Percentiles rank a stretch among this genome's conserved stretches.
Evolutionary conservation across 441 rosid genomes (phyloP).

Genomic region (Eutrema salsugineum): DNA sequence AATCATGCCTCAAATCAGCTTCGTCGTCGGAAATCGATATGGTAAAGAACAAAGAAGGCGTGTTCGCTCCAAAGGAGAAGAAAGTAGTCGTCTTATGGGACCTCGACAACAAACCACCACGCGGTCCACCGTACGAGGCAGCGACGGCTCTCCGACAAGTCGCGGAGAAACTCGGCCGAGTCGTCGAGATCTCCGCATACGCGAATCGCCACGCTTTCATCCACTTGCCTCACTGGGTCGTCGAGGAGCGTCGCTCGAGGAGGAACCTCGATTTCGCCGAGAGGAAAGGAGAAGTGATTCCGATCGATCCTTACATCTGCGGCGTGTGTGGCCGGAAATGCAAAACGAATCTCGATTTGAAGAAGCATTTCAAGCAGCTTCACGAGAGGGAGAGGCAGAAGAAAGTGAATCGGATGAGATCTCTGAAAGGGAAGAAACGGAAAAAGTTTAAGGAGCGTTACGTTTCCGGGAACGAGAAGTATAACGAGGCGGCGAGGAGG

Average conservation of each 20-base stretch:
- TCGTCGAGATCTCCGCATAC: conserved; percentile 76
- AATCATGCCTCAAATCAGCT: conserved; percentile 26
- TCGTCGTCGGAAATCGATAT: conserved; percentile 66
- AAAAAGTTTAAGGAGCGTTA: conserved; percentile 68
- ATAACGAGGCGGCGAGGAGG: conserved; percentile 67
- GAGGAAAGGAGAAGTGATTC: conserved; percentile 44
- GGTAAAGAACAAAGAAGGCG: conserved; percentile 72
- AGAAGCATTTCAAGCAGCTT: conserved; percentile 83
- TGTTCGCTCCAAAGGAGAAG: conserved; percentile 58
- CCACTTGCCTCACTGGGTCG: conserved; percentile 77
- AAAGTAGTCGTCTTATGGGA: conserved; percentile 89
- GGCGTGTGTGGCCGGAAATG: conserved; percentile 86
- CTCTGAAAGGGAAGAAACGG: conserved; percentile 79
- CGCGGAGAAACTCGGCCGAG: conserved; percentile 64
- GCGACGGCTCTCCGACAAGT: conserved; percentile 59
- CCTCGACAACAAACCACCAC: conserved; percentile 93
- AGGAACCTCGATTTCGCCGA: conserved; percentile 60
- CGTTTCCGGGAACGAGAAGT: conserved; percentile 70
- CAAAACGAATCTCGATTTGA: conserved; percentile 69
- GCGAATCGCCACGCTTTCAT: conserved; percentile 91
- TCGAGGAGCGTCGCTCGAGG: conserved; percentile 64
- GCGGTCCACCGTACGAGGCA: conserved; percentile 81
- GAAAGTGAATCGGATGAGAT: conserved; percentile 73
- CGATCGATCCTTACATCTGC: conserved; percentile 50
- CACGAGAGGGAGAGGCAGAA: conserved; percentile 87